Percentiles rank a stretch among this genome's conserved stretches.
Conservation (phyloP, 1,284 basidiomycete genomes). For the Wallemia ichthyophaga region DNA sequence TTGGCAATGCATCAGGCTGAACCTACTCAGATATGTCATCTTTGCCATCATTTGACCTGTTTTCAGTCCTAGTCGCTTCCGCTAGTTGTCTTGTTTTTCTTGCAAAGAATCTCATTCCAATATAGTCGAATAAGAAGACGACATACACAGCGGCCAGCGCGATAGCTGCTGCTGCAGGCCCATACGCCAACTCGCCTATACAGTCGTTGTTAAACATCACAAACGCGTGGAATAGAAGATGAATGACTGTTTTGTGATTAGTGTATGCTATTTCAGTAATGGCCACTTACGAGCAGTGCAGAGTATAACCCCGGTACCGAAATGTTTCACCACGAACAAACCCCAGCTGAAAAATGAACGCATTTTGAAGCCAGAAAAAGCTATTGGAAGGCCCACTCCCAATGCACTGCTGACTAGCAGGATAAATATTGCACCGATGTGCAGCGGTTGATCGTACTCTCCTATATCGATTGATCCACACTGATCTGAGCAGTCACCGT, state of each 20-base stretch:
- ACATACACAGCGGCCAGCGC: slow-evolving; percentile 12
- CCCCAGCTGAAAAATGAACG: not conserved
- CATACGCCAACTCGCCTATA: slow-evolving; percentile 17
- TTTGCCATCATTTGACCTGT: too few relatives aligned
- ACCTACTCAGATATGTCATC: too few relatives aligned
- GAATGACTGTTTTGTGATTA: too few relatives aligned
- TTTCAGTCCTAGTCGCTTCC: slow-evolving; percentile 1
- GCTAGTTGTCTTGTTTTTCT: not conserved
- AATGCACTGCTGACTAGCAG: not conserved
- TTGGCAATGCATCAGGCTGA: too few relatives aligned
- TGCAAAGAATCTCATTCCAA: slow-evolving; percentile 9
- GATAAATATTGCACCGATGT: slow-evolving; percentile 11
- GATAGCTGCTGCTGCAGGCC: slow-evolving; percentile 18
- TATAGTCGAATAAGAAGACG: slow-evolving; percentile 15
- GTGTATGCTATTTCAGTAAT: too few relatives aligned
- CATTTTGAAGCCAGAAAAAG: slow-evolving; percentile 3
- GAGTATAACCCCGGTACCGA: too few relatives aligned
- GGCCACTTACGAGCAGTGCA: too few relatives aligned
- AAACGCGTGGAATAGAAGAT: slow-evolving; percentile 19
- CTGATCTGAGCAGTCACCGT: slow-evolving; percentile 16
- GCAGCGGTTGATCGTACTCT: slow-evolving; percentile 16
- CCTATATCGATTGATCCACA: slow-evolving; percentile 9
- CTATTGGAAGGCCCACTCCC: slow-evolving; percentile 6
- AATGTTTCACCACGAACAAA: too few relatives aligned
- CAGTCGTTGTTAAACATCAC: slow-evolving; percentile 17